These are phyloP conservation scores for Sphaerosporella brunnea DNA, from an alignment of 495 filamentous ascomycete species.

Conservation along the genomic window DNA sequence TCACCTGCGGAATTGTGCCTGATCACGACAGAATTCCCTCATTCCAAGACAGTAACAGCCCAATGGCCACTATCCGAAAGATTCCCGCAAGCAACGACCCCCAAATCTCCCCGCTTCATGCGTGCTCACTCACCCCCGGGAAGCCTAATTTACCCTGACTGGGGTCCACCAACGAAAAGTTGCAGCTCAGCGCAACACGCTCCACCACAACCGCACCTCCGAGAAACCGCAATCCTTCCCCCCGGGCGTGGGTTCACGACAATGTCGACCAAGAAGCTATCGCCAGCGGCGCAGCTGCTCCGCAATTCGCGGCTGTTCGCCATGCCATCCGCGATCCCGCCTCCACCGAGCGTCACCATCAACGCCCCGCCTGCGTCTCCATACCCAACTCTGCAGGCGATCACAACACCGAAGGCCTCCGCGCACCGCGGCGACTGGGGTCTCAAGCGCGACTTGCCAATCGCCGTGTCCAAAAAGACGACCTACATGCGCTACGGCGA, in stretches of 20 bases:
- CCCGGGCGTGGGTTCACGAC: neutral
- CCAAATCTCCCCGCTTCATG: too few relatives aligned
- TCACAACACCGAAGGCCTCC: slow-evolving; percentile 64
- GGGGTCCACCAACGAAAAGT: too few relatives aligned
- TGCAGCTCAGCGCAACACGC: too few relatives aligned
- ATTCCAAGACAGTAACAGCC: too few relatives aligned
- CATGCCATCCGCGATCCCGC: slow-evolving; percentile 36
- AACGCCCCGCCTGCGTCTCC: slow-evolving; percentile 51
- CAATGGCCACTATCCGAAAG: too few relatives aligned
- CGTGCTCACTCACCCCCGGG: too few relatives aligned
- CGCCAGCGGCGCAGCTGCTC: slow-evolving; percentile 43
- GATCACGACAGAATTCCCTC: too few relatives aligned
- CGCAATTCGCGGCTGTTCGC: slow-evolving; percentile 42
- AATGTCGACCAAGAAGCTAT: slow-evolving; percentile 30
- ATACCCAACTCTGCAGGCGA: slow-evolving; percentile 67
- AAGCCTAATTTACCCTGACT: too few relatives aligned
- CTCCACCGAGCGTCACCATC: slow-evolving; percentile 30
- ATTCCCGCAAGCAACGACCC: too few relatives aligned
- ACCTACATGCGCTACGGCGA: slow-evolving; percentile 49
- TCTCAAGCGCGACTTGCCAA: slow-evolving; percentile 67
- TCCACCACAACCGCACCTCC: too few relatives aligned
- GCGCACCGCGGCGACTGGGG: slow-evolving; percentile 78
- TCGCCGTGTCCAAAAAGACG: slow-evolving; percentile 51
- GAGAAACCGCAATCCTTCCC: too few relatives aligned
- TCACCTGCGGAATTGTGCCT: too few relatives aligned